Evolutionary conservation across 2,329 filamentous ascomycete species (phyloP).

Genomic region (Coniochaeta prunicola): DNA sequence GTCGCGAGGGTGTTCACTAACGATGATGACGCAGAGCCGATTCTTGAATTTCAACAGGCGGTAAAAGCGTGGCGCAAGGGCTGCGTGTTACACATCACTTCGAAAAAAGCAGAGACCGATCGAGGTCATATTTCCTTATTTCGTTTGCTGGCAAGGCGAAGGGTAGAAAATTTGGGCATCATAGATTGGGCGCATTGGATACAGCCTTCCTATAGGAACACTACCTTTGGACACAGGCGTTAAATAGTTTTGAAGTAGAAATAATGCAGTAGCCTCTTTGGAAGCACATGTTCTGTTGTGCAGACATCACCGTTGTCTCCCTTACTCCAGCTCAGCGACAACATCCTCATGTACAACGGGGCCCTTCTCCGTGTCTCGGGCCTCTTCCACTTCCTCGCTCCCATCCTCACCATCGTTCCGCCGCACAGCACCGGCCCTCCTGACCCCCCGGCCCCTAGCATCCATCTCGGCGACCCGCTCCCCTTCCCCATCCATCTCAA

Average conservation of each 20-base stretch:
- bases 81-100: not conserved
- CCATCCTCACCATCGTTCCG: not conserved
- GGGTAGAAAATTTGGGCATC: not conserved
- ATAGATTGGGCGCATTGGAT: not conserved
- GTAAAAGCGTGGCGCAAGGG: constrained; percentile 13
- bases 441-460: not conserved
- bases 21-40: constrained; percentile 30
- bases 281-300: too few species aligned
- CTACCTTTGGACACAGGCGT: not conserved
- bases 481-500: not conserved
- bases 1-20: constrained; percentile 10
- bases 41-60: constrained; percentile 48
- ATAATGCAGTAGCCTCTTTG: not conserved
- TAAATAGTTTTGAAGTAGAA: not conserved
- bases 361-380: not conserved
- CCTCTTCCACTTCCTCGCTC: not conserved
- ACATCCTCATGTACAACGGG: not conserved
- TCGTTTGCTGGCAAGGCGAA: not conserved
- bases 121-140: not conserved
- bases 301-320: too few species aligned
- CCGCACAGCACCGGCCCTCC: not conserved
- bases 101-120: not conserved
- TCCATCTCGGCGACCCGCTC: not conserved
- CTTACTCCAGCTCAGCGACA: not conserved
- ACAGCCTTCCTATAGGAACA: not conserved